phyloP scores from a whole-genome alignment of 1,284 basidiomycete genomes.

The Ustilago lituana region DNA sequence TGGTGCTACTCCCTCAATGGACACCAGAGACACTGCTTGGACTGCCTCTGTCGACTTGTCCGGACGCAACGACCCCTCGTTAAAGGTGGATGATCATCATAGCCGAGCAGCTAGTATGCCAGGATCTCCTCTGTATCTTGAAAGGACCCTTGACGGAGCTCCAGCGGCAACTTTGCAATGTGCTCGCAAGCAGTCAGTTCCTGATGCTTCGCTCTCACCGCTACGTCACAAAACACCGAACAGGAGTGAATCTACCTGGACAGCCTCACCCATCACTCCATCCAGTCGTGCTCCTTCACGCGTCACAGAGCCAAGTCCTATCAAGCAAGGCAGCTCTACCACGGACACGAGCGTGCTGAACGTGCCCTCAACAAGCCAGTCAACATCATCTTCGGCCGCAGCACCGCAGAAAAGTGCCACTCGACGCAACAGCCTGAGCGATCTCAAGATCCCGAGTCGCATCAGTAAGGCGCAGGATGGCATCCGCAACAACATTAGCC shows the following conservation, averaged over 20 bases:
- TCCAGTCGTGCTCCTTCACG: not conserved
- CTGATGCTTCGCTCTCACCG: constrained; percentile 8
- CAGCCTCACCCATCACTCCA: not conserved
- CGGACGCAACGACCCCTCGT: not conserved
- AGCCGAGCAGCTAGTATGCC: constrained; percentile 3
- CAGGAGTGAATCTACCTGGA: not conserved
- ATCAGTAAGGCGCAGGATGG: constrained; percentile 56
- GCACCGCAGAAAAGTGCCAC: constrained; percentile 9
- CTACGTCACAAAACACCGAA: not conserved
- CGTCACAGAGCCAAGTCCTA: not conserved
- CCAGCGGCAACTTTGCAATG: not conserved
- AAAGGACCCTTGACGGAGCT: constrained; percentile 9
- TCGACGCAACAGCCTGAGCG: constrained; percentile 52
- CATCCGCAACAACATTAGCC: constrained; percentile 47
- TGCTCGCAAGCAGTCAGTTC: constrained; percentile 12
- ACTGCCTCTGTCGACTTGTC: constrained; percentile 11
- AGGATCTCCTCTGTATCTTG: constrained; percentile 11
- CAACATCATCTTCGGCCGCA: not conserved
- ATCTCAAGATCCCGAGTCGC: constrained; percentile 54
- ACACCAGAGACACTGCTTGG: constrained; percentile 16
- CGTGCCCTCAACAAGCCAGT: not conserved
- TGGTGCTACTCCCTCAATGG: constrained; percentile 3
- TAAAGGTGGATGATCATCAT: not conserved
- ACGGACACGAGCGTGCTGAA: constrained; percentile 5
- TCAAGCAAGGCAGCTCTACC: not conserved